phyloP scores from a whole-genome alignment of 2,329 filamentous ascomycete species.

The Trichoderma sp. region DNA sequence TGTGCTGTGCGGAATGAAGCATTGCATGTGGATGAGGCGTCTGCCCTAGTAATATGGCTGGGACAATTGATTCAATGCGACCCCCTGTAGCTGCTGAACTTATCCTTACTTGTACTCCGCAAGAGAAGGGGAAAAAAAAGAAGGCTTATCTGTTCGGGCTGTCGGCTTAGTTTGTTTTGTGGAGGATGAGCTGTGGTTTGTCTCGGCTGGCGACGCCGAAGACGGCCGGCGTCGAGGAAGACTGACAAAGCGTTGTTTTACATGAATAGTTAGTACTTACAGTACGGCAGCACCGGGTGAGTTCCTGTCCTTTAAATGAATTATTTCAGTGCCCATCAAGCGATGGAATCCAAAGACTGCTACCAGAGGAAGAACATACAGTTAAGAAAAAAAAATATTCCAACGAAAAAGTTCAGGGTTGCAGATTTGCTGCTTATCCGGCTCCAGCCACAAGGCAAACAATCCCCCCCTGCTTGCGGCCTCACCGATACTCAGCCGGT shows the following conservation, averaged over 20 bases:
- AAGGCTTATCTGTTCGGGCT: background rate
- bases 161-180: background rate
- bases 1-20: background rate
- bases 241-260: background rate
- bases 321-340: background rate
- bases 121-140: background rate
- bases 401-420: constrained; percentile 11
- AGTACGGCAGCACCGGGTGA: background rate
- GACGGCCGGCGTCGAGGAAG: background rate
- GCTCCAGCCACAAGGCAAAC: background rate
- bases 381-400: background rate
- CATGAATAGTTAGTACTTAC: background rate
- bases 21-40: too few species aligned
- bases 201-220: background rate
- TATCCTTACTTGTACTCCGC: background rate
- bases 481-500: constrained; percentile 15
- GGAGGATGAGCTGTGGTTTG: background rate
- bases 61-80: background rate
- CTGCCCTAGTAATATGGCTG: background rate
- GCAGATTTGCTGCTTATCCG: constrained; percentile 3
- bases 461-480: constrained; percentile 1
- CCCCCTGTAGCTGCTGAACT: background rate
- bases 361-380: background rate
- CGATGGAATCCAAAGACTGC: background rate
- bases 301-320: background rate